phyloP scores from a whole-genome alignment of 768 basidiomycete species.

The Leucocoprinus leucothites region DNA sequence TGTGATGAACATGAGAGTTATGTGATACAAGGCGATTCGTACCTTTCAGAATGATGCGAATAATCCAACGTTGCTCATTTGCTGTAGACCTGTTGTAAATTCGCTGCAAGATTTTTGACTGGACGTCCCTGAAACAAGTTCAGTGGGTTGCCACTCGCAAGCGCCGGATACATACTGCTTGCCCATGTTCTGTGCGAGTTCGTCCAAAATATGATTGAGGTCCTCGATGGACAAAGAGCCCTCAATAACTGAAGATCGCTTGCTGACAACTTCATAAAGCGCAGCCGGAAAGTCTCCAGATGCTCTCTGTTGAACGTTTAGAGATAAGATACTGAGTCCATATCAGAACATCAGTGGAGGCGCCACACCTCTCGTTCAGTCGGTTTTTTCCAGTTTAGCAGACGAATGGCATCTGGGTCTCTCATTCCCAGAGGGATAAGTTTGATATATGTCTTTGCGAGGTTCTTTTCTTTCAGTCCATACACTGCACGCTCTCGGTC shows the following conservation, averaged over 20 bases:
- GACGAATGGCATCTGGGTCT: constrained; percentile 76
- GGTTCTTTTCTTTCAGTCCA: constrained; percentile 90
- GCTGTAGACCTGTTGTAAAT: constrained; percentile 79
- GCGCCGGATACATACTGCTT: constrained; percentile 56
- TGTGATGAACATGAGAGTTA: not conserved
- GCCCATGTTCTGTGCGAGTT: constrained; percentile 66
- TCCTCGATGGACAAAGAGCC: constrained; percentile 79
- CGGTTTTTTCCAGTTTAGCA: constrained; percentile 90
- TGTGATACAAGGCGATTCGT: not conserved
- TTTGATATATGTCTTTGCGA: constrained; percentile 91
- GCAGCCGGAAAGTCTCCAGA: constrained; percentile 90
- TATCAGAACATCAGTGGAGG: no score
- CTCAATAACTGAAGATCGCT: constrained; percentile 76
- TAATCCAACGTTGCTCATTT: constrained; percentile 92
- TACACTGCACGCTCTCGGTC: constrained; percentile 92
- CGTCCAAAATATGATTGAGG: constrained; percentile 78
- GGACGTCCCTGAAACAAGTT: constrained; percentile 53
- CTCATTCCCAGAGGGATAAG: constrained; percentile 79
- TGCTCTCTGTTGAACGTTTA: constrained; percentile 41
- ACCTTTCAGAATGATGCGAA: constrained; percentile 96
- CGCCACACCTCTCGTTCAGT: constrained; percentile 59
- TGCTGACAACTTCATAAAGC: constrained; percentile 81
- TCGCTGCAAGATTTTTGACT: constrained; percentile 72
- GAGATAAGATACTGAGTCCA: not conserved
- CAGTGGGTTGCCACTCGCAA: not conserved